Evolutionary conservation across 306 rosid species (phyloP).

Genomic region (Cajanus cajan): DNA sequence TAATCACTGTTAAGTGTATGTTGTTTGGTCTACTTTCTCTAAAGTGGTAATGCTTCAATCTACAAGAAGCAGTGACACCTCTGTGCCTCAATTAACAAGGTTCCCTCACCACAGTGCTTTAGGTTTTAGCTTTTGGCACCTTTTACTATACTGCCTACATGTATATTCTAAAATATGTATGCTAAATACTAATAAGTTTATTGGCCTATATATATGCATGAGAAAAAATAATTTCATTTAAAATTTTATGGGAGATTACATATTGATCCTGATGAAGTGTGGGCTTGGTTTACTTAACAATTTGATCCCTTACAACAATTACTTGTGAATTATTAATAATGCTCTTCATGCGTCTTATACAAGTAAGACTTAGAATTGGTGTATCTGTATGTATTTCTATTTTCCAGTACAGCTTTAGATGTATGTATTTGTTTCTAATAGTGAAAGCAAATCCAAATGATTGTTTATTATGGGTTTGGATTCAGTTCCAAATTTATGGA

Average conservation of each 20-base stretch:
- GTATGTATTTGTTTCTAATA: conserved; percentile 19
- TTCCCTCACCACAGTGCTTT: background rate
- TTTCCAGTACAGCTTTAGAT: background rate
- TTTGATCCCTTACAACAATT: background rate
- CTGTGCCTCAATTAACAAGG: background rate
- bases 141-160: background rate
- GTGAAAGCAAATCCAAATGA: conserved; percentile 14
- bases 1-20: background rate
- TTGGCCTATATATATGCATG: background rate
- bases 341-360: conserved; percentile 5
- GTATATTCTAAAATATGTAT: background rate
- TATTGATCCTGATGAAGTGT: background rate
- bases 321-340: background rate
- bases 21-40: background rate
- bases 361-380: background rate
- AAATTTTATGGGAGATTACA: background rate
- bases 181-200: background rate
- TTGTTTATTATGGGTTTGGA: conserved; percentile 18
- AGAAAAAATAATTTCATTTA: background rate
- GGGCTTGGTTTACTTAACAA: conserved; percentile 7
- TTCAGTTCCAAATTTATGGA: conserved; percentile 31
- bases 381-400: background rate
- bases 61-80: background rate
- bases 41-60: background rate
- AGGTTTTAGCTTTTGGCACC: background rate